Base-by-base conservation (phyloP, 768 basidiomycete genomes). In the Russula olivacea region DNA sequence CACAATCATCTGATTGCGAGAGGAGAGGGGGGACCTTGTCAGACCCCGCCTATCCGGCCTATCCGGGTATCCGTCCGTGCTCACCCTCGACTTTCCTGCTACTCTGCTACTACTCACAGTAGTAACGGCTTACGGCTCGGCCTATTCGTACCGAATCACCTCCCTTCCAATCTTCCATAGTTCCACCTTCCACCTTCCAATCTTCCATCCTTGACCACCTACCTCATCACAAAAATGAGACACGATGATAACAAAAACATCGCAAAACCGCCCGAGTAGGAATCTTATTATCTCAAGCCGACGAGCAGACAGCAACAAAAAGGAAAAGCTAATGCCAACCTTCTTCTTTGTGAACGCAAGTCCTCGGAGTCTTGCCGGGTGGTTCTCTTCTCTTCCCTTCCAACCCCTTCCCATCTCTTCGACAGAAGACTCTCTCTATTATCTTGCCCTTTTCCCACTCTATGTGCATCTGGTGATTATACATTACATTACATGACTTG, bases 161-260 rank as follows among this genome's bases (percentile, higher is more conserved):
- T 41, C 54, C 17, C 38, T 55, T 55, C 53, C 50, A 19, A 14
- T n/a, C 51, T 52, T 52, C 52, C 54, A 55, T 55, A n/a, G n/a
- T n/a, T 28, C 28, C 28, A 28, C 48, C 9, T 43, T n/a, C 8
- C 19, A 48, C 15, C 47, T 48, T 25, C 14, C 50, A 19, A 14
- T n/a, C 51, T 52, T 52, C 52, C 54, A 55, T 55, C 54, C 54
- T 28, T 41, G 28, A 19, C n/a, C 28, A 32, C 51, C 7, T 3
- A 34, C 9, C 32, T 36, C 36, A 40, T 54, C 36, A 36, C n/a
- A 40, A 19, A 36, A 2, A 40, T 21, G 23, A 25, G 48, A 49
- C 2, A 9, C n/a, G n/a, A 36, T 15, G n/a, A 53, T 32, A 53
- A 14, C 11, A 11, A 36, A 19, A 52, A 6, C 11, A 11, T 3